A percentile compares a stretch with the other conserved stretches of the same genome.
These are phyloP conservation scores for Arthrocladium fulminans DNA, from an alignment of 2,329 filamentous ascomycete genomes.

Conservation along the genomic window DNA sequence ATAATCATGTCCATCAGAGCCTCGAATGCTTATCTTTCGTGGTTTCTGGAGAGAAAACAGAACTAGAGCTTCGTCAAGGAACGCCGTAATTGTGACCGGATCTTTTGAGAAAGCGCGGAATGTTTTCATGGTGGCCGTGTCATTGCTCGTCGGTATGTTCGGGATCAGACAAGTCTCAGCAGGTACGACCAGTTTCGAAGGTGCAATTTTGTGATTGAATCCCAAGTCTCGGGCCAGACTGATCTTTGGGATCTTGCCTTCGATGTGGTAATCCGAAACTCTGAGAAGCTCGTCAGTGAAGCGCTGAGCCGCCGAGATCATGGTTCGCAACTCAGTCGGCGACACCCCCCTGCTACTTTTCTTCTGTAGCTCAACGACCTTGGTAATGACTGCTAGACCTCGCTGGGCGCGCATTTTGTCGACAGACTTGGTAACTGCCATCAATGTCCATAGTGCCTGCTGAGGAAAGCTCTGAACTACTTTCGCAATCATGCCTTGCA, in stretches of 20 bases:
- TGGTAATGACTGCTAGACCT: constrained; percentile 37
- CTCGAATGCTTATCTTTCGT: constrained; percentile 76
- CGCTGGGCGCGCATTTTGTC: constrained; percentile 58
- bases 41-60: constrained; percentile 88
- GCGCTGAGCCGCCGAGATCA: constrained; percentile 72
- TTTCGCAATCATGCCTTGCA: constrained; percentile 73
- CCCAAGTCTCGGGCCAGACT: constrained; percentile 68
- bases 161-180: constrained; percentile 77
- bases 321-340: constrained; percentile 53
- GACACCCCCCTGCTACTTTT: constrained; percentile 34
- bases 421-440: constrained; percentile 76
- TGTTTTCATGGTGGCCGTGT: constrained; percentile 56
- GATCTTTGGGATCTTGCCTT: constrained; percentile 60
- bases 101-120: constrained; percentile 85
- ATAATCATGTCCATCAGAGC: constrained; percentile 81
- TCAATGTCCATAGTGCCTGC: constrained; percentile 82
- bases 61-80: constrained; percentile 81
- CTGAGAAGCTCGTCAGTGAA: constrained; percentile 72
- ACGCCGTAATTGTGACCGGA: constrained; percentile 68
- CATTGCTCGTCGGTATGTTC: constrained; percentile 63
- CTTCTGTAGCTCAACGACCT: constrained; percentile 35
- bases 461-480: constrained; percentile 82
- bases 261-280: constrained; percentile 70
- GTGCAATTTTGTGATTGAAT: constrained; percentile 75
- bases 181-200: constrained; percentile 79